Base-by-base conservation (phyloP, 805 yeast genomes). In the Metschnikowia koreensis region DNA sequence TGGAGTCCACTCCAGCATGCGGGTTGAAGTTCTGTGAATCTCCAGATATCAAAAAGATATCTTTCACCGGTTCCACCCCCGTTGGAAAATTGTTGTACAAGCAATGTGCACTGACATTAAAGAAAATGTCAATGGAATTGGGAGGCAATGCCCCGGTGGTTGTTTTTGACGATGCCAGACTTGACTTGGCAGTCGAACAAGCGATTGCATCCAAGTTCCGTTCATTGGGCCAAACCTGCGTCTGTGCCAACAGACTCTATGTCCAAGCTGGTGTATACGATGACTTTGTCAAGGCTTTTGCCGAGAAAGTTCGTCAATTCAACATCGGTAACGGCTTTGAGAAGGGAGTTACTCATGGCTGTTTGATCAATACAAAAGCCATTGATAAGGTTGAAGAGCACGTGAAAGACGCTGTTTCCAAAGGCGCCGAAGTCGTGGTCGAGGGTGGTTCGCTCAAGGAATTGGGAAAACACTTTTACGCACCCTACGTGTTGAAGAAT, bases 131-230 rank as follows among this genome's bases (percentile, higher is more conserved):
- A 2, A 74, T 87, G 64, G 93, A 87, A 68, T 76, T 87, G 41
- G 93, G 94, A 36, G 94, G 94, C 31, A 87, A 87, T 66, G 90
- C 93, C 15, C 92, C 94, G 4, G 81, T 86, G 58, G 79, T 87
- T 50, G 84, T 87, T 3, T 87, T 87, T 66, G 83, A 84, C 48
- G 92, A 86, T 63, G 90, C 89, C 10, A 81, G 85, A 55, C 58
- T 87, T 17, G 86, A 81, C 52, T 69, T 72, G 40, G 93, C 93
- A 0, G 82, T 86, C 13, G 77, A 76, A n/a, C 88, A 83, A 39
- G 81, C 88, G 2, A 65, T 86, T 52, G 82, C 79, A 8, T 79
- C 84, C 55, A 88, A 87, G 66, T 84, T 86, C 70, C 78, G 94
- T 65, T 85, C 86, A 28, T 78, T 86, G 41, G 94, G 94, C 54